A percentile compares a stretch with the other conserved stretches of the same genome.
Conservation (phyloP, 805 yeast genomes). For the Candida glaebosa region DNA sequence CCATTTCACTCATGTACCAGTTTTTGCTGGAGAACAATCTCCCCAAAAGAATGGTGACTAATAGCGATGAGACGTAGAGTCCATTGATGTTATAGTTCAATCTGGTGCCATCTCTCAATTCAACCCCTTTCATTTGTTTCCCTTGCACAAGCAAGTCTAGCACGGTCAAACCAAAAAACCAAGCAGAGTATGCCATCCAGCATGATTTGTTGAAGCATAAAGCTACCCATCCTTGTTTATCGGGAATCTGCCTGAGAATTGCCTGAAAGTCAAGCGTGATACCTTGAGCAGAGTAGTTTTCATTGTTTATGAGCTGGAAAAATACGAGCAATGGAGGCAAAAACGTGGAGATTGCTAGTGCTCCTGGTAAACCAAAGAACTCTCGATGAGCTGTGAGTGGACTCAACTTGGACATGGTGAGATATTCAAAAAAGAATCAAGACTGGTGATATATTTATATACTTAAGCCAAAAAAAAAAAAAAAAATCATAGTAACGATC, state of each 20-base stretch:
- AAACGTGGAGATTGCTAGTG: slow-evolving; percentile 58
- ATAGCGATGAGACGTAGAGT: slow-evolving; percentile 44
- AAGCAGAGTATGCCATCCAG: slow-evolving; percentile 63
- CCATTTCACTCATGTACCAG: slow-evolving; percentile 73
- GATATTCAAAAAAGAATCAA: background rate
- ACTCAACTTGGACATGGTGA: slow-evolving; percentile 40
- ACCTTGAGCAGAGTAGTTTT: slow-evolving; percentile 51
- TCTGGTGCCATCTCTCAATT: slow-evolving; percentile 70
- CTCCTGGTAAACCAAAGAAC: slow-evolving; percentile 78
- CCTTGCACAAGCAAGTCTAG: slow-evolving; percentile 66
- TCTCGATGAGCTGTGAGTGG: slow-evolving; percentile 72
- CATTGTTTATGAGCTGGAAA: slow-evolving; percentile 62
- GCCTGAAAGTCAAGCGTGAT: slow-evolving; percentile 37
- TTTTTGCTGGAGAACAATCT: slow-evolving; percentile 47
- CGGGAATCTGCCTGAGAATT: slow-evolving; percentile 36
- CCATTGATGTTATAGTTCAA: slow-evolving; percentile 85
- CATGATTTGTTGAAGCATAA: slow-evolving; percentile 43
- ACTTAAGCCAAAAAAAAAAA: no score
- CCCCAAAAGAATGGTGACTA: slow-evolving; percentile 37
- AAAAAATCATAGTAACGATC: background rate
- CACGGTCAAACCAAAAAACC: slow-evolving; percentile 67
- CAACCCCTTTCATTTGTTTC: slow-evolving; percentile 56
- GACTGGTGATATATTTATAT: background rate
- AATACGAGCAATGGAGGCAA: slow-evolving; percentile 62
- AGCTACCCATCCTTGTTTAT: slow-evolving; percentile 17